Evolutionary conservation across 768 basidiomycete species (phyloP).

Genomic region (Phanerochaete sordida): DNA sequence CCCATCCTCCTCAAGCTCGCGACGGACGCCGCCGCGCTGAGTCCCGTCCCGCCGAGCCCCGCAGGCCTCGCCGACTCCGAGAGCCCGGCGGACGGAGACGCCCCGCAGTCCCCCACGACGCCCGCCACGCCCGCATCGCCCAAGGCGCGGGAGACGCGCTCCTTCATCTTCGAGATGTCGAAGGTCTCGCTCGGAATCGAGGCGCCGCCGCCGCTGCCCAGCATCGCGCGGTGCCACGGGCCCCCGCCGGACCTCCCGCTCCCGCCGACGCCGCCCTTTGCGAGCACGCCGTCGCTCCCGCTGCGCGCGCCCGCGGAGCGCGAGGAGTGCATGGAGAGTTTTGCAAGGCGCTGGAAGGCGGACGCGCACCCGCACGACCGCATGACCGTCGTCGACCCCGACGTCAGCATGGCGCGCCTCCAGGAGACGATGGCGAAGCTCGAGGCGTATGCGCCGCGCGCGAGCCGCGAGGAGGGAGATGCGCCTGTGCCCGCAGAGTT

Average conservation of each 20-base stretch:
- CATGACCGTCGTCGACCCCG: slow-evolving; percentile 17
- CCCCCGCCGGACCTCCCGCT: slow-evolving; percentile 10
- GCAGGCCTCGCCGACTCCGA: neutral
- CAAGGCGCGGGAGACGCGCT: neutral
- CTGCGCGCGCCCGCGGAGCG: neutral
- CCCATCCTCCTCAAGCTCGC: neutral
- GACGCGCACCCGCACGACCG: slow-evolving; percentile 1
- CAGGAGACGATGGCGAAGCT: slow-evolving; percentile 17
- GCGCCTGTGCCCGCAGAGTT: too few relatives aligned
- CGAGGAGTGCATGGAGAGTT: neutral
- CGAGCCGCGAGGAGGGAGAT: neutral
- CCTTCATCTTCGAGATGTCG: slow-evolving; percentile 6
- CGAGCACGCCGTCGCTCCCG: slow-evolving; percentile 1
- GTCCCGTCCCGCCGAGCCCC: slow-evolving; percentile 5
- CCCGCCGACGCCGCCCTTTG: slow-evolving; percentile 9
- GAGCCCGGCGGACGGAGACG: neutral
- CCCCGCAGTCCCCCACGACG: neutral
- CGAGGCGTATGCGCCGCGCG: slow-evolving; percentile 10
- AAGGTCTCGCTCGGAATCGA: neutral
- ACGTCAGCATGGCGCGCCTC: slow-evolving; percentile 16
- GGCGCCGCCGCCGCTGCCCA: slow-evolving; percentile 2
- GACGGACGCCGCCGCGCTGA: neutral
- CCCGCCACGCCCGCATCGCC: slow-evolving; percentile 3
- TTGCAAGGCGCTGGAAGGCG: neutral
- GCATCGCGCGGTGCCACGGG: neutral